Conservation (phyloP, 495 filamentous ascomycete species). For the Neurospora africana region DNA sequence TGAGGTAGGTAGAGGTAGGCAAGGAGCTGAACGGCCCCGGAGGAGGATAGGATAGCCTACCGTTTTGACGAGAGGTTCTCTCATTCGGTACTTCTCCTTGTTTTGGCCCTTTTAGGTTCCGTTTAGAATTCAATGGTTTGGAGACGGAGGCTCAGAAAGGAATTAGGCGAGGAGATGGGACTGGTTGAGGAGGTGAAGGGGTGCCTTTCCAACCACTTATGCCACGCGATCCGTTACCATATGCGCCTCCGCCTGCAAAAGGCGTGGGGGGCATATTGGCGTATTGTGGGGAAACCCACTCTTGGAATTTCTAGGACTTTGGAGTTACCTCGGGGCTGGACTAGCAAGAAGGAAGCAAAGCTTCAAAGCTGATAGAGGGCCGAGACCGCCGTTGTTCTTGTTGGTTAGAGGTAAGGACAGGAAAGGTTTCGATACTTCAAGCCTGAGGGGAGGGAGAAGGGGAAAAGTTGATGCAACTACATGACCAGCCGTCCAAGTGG, state of each 20-base stretch:
- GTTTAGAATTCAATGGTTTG: neutral
- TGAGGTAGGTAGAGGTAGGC: neutral
- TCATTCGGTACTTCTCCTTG: neutral
- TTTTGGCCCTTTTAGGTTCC: neutral
- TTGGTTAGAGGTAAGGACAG: neutral
- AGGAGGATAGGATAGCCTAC: neutral
- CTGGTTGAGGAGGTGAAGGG: no score
- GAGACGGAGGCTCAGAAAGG: neutral
- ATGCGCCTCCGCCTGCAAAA: no score
- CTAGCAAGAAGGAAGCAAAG: no score
- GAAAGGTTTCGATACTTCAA: neutral
- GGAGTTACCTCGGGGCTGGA: neutral
- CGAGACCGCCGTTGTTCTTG: neutral
- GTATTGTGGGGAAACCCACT: no score
- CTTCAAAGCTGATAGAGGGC: neutral
- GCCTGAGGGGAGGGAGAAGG: neutral
- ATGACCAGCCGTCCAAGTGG: neutral
- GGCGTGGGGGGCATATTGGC: no score
- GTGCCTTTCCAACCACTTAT: no score
- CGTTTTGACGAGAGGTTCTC: neutral
- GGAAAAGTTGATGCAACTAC: no score
- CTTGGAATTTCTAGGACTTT: no score
- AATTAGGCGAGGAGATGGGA: neutral
- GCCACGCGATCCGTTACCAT: no score
- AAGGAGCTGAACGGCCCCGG: neutral